These are phyloP conservation scores for Fragaria ananassa DNA, from an alignment of 306 rosid species.

Conservation along the genomic window DNA sequence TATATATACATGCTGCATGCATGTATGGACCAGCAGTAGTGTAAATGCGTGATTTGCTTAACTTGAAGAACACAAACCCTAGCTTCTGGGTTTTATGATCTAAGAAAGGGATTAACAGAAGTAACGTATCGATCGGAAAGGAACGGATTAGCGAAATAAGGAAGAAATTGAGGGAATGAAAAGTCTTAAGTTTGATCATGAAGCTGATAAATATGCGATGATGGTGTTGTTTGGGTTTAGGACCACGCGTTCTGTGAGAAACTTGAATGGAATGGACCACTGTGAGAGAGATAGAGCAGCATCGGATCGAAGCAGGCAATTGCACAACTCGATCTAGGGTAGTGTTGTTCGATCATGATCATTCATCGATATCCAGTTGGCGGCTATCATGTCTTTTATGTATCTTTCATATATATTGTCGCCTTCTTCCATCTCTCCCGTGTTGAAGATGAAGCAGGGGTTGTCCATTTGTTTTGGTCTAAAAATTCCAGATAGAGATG, in stretches of 20 bases:
- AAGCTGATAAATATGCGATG: neutral
- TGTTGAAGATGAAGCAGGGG: neutral
- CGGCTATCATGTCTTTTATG: constrained; percentile 1
- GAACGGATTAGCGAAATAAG: neutral
- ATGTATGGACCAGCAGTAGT: neutral
- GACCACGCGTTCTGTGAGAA: constrained; percentile 8
- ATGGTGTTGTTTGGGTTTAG: neutral
- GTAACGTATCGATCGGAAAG: neutral
- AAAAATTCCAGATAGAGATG: neutral
- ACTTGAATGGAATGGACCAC: constrained; percentile 9
- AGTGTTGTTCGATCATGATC: neutral
- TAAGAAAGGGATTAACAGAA: neutral
- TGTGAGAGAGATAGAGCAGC: neutral
- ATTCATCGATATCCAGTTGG: neutral
- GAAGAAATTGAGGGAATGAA: neutral
- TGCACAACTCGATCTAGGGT: neutral
- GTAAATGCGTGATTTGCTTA: neutral
- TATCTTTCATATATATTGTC: neutral
- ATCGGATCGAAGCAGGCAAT: neutral
- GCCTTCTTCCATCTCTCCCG: neutral
- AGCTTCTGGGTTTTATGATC: neutral
- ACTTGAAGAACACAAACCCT: neutral
- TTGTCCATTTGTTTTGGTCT: neutral
- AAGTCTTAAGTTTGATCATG: neutral
- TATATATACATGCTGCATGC: neutral